Evolutionary conservation across 441 rosid genomes (phyloP), one percentile per base, ranked within the genome.

Genomic region (Lepidium campestre): DNA sequence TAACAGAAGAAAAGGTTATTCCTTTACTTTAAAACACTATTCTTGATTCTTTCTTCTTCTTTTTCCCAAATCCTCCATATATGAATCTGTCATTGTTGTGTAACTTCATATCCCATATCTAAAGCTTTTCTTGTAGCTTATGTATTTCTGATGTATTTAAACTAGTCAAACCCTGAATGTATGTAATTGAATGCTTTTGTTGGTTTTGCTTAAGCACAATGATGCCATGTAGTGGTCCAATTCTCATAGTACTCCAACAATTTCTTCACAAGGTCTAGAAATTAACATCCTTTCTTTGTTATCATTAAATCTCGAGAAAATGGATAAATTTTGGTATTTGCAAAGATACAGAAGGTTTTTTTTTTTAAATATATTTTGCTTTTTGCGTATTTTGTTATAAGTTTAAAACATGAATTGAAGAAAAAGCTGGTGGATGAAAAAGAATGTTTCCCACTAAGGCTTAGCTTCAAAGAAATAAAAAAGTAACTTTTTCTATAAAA

Each of bases 381-480:
- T 65, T 66, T 50, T n/a, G 57, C 44, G 39, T 57, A 61, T 64
- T 10, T 32, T n/a, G 64, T 67, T 59, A 41, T 39, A 56, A 57
- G 34, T 59, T 69, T 37, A 32, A 45, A 37, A 63, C 32, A 67
- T 13, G 11, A 32, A 54, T 1, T 44, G 59, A 32, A 55, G 73
- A 31, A 59, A 58, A 74, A 68, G 77, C 77, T 74, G 74, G 8
- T 3, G 10, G 41, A 41, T 20, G 68, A 74, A 67, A 67, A 56
- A 68, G 65, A 68, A 32, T 74, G 77, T 74, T 68, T 74, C 74
- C 77, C 69, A 62, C 72, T 74, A 12, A 74, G 57, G 55, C 63
- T 67, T 23, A 56, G 70, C 70, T 62, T 55, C 17, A 65, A 58
- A 35, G 15, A 11, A 35, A 35, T 2, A 4, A 23, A 18, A 67